Evolutionary conservation across 176 grass and related monocot genomes (phyloP).

Genomic region (Triticum aestivum): IWGSC_CS_RefSeq_v2.1 NC_057811.1:337576715-337577214

Average conservation of each 20-base stretch:
- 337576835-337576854: background rate
- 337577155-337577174: background rate
- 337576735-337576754: conserved; percentile 84
- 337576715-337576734: conserved; percentile 81
- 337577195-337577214: conserved; percentile 33
- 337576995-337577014: conserved; percentile 63
- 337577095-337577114: conserved; percentile 26
- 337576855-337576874: conserved; percentile 22
- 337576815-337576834: conserved; percentile 67
- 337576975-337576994: conserved; percentile 46
- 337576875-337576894: background rate
- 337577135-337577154: conserved; percentile 38
- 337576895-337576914: background rate
- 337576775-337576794: conserved; percentile 93
- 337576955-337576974: conserved; percentile 36
- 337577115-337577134: background rate
- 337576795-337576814: conserved; percentile 96
- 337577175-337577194: conserved; percentile 24
- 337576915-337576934: conserved; percentile 38
- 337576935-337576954: conserved; percentile 66
- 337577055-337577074: background rate
- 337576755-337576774: conserved; percentile 90
- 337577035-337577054: background rate
- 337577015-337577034: conserved; percentile 48
- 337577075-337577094: conserved; percentile 23